These are phyloP conservation scores for Solanum chacoense DNA, from an alignment of 305 asterid species.

Conservation along the genomic window DNA sequence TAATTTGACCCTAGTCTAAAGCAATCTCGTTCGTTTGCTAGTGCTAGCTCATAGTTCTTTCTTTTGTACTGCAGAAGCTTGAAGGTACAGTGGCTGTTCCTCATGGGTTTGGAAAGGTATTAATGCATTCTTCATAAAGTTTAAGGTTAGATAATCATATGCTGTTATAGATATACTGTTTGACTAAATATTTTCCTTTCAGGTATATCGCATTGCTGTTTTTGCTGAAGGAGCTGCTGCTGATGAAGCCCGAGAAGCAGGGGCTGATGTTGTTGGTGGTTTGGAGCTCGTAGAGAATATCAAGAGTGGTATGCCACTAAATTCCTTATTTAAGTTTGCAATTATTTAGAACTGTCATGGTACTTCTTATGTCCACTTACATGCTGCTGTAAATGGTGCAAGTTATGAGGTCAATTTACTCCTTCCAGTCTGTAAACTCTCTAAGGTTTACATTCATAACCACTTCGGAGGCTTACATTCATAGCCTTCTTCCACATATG, in stretches of 20 bases:
- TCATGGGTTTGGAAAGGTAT: constrained; percentile 93
- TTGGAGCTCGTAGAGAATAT: constrained; percentile 73
- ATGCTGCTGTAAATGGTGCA: neutral
- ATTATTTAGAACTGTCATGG: neutral
- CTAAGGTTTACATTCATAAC: neutral
- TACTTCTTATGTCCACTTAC: neutral
- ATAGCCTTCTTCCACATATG: neutral
- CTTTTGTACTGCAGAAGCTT: constrained; percentile 55
- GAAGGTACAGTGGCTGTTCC: constrained; percentile 77
- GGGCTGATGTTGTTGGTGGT: constrained; percentile 93
- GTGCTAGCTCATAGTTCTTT: neutral
- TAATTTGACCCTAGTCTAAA: neutral
- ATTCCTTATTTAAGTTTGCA: neutral
- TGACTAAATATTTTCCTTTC: constrained; percentile 20
- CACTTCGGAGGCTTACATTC: neutral
- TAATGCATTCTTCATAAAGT: neutral
- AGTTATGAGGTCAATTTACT: neutral
- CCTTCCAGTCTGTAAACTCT: neutral
- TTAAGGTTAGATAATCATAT: neutral
- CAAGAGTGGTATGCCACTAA: constrained; percentile 35
- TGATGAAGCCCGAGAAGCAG: constrained; percentile 90
- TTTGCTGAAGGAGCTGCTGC: constrained; percentile 99
- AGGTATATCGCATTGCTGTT: constrained; percentile 77
- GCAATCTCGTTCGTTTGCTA: neutral
- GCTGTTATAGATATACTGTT: neutral